phyloP scores from a whole-genome alignment of 768 basidiomycete genomes.

The Boletus rubescentipes region DNA sequence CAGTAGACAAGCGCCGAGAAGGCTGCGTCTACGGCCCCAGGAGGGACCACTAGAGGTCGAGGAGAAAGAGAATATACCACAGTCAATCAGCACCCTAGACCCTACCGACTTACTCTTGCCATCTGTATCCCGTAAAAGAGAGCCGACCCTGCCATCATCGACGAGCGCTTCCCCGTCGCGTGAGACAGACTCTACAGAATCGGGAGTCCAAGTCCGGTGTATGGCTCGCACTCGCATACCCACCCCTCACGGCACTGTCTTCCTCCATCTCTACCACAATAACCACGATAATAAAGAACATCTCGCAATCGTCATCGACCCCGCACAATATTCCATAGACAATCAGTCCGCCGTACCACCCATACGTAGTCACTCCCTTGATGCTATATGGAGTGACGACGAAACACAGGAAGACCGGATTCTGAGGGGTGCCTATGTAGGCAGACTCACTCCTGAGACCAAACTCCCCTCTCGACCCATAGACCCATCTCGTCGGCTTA shows the following conservation, averaged over 20 bases:
- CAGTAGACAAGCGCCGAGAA: slow-evolving; percentile 75
- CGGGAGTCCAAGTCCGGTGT: slow-evolving; percentile 71
- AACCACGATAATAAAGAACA: slow-evolving; percentile 92
- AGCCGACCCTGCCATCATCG: slow-evolving; percentile 33
- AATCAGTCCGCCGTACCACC: slow-evolving; percentile 40
- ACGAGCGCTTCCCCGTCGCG: slow-evolving; percentile 4
- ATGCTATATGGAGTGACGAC: slow-evolving; percentile 75
- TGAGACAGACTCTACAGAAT: not conserved
- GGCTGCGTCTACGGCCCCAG: slow-evolving; percentile 46
- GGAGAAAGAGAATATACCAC: slow-evolving; percentile 53
- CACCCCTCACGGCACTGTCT: slow-evolving; percentile 90
- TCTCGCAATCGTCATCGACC: slow-evolving; percentile 91
- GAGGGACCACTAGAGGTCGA: slow-evolving; percentile 28
- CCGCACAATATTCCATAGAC: slow-evolving; percentile 71
- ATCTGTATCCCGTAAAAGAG: slow-evolving; percentile 39
- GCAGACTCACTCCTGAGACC: slow-evolving; percentile 64
- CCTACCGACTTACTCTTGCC: slow-evolving; percentile 37
- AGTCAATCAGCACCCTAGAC: not conserved
- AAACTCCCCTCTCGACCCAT: slow-evolving; percentile 43
- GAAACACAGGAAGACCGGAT: slow-evolving; percentile 96
- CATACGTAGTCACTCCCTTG: slow-evolving; percentile 80
- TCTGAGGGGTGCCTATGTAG: slow-evolving; percentile 90
- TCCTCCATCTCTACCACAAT: slow-evolving; percentile 95
- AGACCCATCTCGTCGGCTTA: slow-evolving; percentile 8
- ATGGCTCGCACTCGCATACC: slow-evolving; percentile 98